Evolutionary conservation across 768 basidiomycete species (phyloP).

Genomic region (Suillus plorans): DNA sequence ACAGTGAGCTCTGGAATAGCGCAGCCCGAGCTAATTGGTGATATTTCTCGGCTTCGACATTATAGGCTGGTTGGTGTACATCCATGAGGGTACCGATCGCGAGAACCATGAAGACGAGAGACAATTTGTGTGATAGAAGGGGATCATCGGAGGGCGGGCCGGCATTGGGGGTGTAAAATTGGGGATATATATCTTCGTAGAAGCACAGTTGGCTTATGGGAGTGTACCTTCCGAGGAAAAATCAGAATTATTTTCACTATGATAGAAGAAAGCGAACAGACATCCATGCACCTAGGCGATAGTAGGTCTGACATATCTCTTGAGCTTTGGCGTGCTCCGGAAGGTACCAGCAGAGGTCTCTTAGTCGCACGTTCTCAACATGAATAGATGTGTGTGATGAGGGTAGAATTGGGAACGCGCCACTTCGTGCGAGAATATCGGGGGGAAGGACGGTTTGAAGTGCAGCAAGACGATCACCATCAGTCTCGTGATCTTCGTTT

Average conservation of each 20-base stretch:
- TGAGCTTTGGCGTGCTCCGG: conserved; percentile 59
- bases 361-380: conserved; percentile 47
- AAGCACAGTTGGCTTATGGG: conserved; percentile 62
- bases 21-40: conserved; percentile 66
- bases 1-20: conserved; percentile 61
- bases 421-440: conserved; percentile 63
- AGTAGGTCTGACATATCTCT: conserved; percentile 62
- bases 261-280: conserved; percentile 32
- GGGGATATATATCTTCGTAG: conserved; percentile 55
- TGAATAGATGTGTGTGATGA: conserved; percentile 36
- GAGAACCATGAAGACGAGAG: conserved; percentile 64
- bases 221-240: conserved; percentile 51
- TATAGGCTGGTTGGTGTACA: conserved; percentile 53
- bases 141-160: conserved; percentile 50
- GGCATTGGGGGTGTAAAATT: conserved; percentile 52
- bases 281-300: conserved; percentile 71
- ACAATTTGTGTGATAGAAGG: conserved; percentile 56
- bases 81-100: conserved; percentile 68
- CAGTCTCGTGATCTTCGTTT: conserved; percentile 49
- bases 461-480: conserved; percentile 45
- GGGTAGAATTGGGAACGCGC: conserved; percentile 62
- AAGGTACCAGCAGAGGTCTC: conserved; percentile 67
- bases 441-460: conserved; percentile 58
- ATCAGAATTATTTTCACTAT: conserved; percentile 12
- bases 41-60: conserved; percentile 68